phyloP scores from a whole-genome alignment of 1,284 basidiomycete genomes.

The Ceraceosorus guamensis region DNA sequence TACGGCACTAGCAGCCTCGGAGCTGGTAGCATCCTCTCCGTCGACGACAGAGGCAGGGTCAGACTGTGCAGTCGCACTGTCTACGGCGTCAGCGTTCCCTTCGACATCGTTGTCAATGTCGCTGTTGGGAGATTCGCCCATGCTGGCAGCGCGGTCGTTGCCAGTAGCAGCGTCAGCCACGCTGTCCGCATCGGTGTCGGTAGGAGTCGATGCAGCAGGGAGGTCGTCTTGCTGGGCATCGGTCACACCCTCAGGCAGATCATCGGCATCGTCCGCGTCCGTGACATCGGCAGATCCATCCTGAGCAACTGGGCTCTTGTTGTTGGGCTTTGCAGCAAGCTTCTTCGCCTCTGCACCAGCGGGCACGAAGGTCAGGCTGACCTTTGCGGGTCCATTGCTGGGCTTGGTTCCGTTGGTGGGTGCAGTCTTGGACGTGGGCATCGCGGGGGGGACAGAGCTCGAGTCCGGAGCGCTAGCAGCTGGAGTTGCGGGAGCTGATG shows the following conservation, averaged over 20 bases:
- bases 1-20: too few relatives aligned
- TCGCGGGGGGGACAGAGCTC: background rate
- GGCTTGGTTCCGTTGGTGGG: too few relatives aligned
- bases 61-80: background rate
- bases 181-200: background rate
- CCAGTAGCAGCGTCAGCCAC: background rate
- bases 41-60: too few relatives aligned
- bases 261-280: background rate
- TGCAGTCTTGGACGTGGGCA: background rate
- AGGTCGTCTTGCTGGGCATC: background rate
- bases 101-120: background rate
- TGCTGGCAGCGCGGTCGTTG: background rate
- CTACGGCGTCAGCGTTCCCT: background rate
- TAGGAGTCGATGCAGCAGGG: background rate
- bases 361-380: background rate
- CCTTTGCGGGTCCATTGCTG: background rate
- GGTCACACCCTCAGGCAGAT: background rate
- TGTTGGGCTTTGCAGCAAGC: background rate
- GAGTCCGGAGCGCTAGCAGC: background rate
- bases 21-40: too few relatives aligned
- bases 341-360: background rate
- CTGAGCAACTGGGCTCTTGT: background rate
- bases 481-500: background rate
- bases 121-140: background rate
- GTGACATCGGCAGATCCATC: background rate